Evolutionary conservation across 768 basidiomycete genomes (phyloP), one percentile per base, ranked within the genome.

Genomic region (Termitomyces sp.): DNA sequence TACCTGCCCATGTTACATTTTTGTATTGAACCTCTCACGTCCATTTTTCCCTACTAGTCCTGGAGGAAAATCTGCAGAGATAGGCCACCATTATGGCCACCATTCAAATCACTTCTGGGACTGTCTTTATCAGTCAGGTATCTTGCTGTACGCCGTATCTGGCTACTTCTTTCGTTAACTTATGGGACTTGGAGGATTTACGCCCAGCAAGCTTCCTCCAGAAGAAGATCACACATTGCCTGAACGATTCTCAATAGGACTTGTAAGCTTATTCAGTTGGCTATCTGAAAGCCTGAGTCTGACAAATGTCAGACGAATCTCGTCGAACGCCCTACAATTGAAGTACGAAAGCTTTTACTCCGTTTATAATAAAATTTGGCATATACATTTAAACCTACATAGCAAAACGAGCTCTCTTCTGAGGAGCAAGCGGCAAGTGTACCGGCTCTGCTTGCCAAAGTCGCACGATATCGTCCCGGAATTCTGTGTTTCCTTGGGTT

Each of bases 31-130:
- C 20, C 8, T 44, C 33, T 16, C 4, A 44, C 18, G 27, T 36
- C n/a, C 24, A 46, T 12, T 26, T 22, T 27, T 9, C 8, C 53
- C 52, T 32, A 53, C 0, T 45, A 91, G 87, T 65, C 88, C 88
- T 2, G 91, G 90, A 1, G 70, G 79, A 61, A 79, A 74, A 67
- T 92, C 91, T 0, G 86, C 88, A 0, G 76, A 78, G 56, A 75
- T 78, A 3, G 92, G 92, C 0, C 88, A 91, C 68, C 91, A 94
- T 68, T 95, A 85, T 63, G 88, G 85, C 1, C 83, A 88, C 65
- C 86, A 85, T 0, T 86, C 85, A 2, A 94, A 95, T 65, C 90
- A 92, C 61, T 93, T 93, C 69, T 93, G 89, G 88, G 74, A 71
- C 44, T 89, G 88, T 58, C 75, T 95, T 0, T 76, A 88, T 62